These are phyloP conservation scores for Aspergillus ellipticus DNA, from an alignment of 495 filamentous ascomycete species.

Conservation along the genomic window DNA sequence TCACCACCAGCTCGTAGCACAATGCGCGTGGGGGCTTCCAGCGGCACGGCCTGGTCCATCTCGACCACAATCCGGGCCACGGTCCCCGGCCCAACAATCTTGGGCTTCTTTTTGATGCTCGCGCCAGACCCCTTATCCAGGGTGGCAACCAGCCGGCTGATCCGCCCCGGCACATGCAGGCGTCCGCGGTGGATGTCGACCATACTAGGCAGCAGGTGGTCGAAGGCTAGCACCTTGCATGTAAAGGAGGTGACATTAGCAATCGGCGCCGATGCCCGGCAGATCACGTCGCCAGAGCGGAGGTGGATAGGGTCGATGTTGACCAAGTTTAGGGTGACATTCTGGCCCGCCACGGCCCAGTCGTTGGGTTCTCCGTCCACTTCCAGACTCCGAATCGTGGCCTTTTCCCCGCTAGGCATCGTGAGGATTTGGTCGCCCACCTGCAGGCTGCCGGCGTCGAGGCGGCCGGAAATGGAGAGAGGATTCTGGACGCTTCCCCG, in stretches of 20 bases:
- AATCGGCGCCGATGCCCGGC: conserved; percentile 64
- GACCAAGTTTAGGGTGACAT: conserved; percentile 75
- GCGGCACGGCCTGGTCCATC: conserved; percentile 68
- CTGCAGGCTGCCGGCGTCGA: conserved; percentile 81
- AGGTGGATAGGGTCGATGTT: conserved; percentile 83
- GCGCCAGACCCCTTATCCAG: conserved; percentile 71
- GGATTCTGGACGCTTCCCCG: conserved; percentile 70
- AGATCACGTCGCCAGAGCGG: conserved; percentile 79
- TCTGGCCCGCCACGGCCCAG: conserved; percentile 96
- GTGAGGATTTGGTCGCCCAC: conserved; percentile 73
- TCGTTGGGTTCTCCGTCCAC: conserved; percentile 67
- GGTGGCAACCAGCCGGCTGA: conserved; percentile 63
- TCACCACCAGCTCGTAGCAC: conserved; percentile 76
- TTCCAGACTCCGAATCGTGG: conserved; percentile 71
- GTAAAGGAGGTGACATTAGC: conserved; percentile 65
- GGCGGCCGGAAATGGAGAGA: conserved; percentile 77
- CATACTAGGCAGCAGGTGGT: conserved; percentile 79
- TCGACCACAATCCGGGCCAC: conserved; percentile 67
- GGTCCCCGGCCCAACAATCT: conserved; percentile 68
- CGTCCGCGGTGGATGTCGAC: conserved; percentile 86
- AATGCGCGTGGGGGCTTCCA: conserved; percentile 73
- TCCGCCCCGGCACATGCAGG: conserved; percentile 71
- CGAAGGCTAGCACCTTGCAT: conserved; percentile 82
- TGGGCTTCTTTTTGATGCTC: conserved; percentile 76
- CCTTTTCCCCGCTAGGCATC: conserved; percentile 76